These are phyloP conservation scores for Gnaphalium uliginosum DNA, from an alignment of 129 eudicot species.

Conservation along the genomic window DNA sequence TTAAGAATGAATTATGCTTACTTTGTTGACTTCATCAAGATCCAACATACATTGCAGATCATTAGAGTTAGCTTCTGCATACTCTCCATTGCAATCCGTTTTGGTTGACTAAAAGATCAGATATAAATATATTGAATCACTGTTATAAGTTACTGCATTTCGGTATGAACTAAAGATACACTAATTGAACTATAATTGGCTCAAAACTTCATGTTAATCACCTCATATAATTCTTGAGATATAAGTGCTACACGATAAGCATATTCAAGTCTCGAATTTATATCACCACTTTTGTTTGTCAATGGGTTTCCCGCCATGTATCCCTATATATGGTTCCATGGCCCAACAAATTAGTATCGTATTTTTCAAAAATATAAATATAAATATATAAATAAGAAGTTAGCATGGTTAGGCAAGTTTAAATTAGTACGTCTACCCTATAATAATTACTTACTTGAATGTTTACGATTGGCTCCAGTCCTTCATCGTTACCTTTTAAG, in stretches of 20 bases:
- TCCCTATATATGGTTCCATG: slow-evolving; percentile 24
- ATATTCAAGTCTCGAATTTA: slow-evolving; percentile 32
- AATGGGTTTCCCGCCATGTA: slow-evolving; percentile 44
- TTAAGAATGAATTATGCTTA: background rate
- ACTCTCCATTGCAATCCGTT: slow-evolving; percentile 31
- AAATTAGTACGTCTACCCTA: too few relatives aligned
- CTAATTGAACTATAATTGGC: too few relatives aligned
- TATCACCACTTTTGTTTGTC: slow-evolving; percentile 30
- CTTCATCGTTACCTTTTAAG: slow-evolving; percentile 25
- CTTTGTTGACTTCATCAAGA: slow-evolving; percentile 31
- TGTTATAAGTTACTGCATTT: background rate
- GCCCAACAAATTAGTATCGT: background rate
- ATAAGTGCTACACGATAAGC: slow-evolving; percentile 41
- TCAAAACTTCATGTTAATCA: background rate
- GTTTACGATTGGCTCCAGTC: slow-evolving; percentile 23
- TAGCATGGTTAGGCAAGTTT: too few relatives aligned
- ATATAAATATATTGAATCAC: too few relatives aligned
- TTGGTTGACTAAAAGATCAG: slow-evolving; percentile 12
- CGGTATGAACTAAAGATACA: background rate
- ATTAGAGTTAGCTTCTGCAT: slow-evolving; percentile 35
- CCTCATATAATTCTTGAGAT: slow-evolving; percentile 41
- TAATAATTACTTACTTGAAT: background rate
- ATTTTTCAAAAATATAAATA: too few relatives aligned
- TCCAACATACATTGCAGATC: slow-evolving; percentile 26
- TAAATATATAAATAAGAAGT: too few relatives aligned